Evolutionary conservation across 2,329 filamentous ascomycete genomes (phyloP).

Genomic region (Xylaria digitata): DNA sequence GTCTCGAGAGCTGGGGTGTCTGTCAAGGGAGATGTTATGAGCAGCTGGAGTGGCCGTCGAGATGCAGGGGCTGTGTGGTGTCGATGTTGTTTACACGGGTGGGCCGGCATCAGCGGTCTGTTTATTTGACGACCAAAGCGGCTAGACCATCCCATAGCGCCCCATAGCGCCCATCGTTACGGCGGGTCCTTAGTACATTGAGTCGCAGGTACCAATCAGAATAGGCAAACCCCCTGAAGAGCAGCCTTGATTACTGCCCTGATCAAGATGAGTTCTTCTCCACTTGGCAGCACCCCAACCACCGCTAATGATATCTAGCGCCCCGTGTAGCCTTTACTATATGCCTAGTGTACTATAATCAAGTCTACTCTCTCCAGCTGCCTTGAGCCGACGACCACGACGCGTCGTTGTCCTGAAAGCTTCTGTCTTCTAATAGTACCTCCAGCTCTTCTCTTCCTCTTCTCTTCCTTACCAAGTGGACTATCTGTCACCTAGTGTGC

Average conservation of each 20-base stretch:
- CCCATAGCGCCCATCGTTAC: slow-evolving; percentile 7
- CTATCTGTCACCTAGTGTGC: too few relatives aligned
- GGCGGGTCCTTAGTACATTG: background rate
- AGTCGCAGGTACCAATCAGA: slow-evolving; percentile 11
- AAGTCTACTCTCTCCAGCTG: too few relatives aligned
- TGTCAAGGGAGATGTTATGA: slow-evolving; percentile 41
- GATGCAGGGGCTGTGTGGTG: slow-evolving; percentile 45
- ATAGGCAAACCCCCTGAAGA: slow-evolving; percentile 1
- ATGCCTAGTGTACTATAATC: too few relatives aligned
- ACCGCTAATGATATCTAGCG: slow-evolving; percentile 3
- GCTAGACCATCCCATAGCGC: slow-evolving; percentile 37
- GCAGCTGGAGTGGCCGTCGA: slow-evolving; percentile 40
- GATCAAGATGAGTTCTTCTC: slow-evolving; percentile 28
- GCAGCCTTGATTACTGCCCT: background rate
- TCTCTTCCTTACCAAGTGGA: too few relatives aligned
- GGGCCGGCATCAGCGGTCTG: slow-evolving; percentile 41
- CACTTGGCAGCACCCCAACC: slow-evolving; percentile 14
- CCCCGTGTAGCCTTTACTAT: too few relatives aligned
- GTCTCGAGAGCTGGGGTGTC: background rate
- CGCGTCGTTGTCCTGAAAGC: too few relatives aligned
- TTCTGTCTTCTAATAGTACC: too few relatives aligned
- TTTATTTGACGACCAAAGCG: slow-evolving; percentile 45
- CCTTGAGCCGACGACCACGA: too few relatives aligned
- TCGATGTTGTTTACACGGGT: slow-evolving; percentile 47
- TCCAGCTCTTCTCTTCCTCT: too few relatives aligned